phyloP scores from a whole-genome alignment of 2,329 filamentous ascomycete genomes.

The Alternaria solani region DNA sequence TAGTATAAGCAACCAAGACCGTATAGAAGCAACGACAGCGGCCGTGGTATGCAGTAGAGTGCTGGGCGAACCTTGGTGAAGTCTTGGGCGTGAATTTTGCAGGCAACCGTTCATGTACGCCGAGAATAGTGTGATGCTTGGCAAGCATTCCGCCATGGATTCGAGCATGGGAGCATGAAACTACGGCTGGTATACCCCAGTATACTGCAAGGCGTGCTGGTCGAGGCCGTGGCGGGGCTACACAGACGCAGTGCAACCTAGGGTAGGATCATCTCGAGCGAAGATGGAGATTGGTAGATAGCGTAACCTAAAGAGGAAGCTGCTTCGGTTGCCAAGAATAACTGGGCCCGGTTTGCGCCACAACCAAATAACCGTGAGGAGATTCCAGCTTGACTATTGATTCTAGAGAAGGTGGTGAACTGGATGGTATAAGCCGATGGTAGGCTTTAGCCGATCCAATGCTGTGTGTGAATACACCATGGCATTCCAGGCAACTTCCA shows the following conservation, averaged over 20 bases:
- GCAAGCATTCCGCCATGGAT: conserved; percentile 23
- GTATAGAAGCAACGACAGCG: conserved; percentile 30
- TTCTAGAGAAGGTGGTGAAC: conserved; percentile 4
- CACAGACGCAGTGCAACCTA: conserved; percentile 7
- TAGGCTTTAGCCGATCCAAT: conserved; percentile 7
- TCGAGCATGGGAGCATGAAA: conserved; percentile 16
- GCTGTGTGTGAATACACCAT: not conserved
- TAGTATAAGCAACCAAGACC: conserved; percentile 43
- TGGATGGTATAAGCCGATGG: conserved; percentile 9
- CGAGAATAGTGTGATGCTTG: conserved; percentile 22
- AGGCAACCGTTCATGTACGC: conserved; percentile 23
- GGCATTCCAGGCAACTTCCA: conserved; percentile 2
- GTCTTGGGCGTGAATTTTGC: conserved; percentile 23
- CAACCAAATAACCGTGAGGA: conserved; percentile 8
- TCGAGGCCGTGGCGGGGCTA: conserved; percentile 13
- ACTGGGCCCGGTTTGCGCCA: conserved; percentile 17
- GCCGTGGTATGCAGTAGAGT: conserved; percentile 22
- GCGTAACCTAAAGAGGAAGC: conserved; percentile 29
- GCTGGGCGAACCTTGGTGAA: conserved; percentile 29
- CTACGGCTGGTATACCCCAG: conserved; percentile 16
- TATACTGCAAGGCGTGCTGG: conserved; percentile 12
- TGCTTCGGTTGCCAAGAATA: conserved; percentile 25
- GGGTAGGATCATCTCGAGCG: conserved; percentile 4
- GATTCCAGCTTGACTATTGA: conserved; percentile 1
- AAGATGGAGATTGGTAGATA: conserved; percentile 18